Base-by-base conservation (phyloP, 345 rosid genomes). In the Pistacia integerrima region DNA sequence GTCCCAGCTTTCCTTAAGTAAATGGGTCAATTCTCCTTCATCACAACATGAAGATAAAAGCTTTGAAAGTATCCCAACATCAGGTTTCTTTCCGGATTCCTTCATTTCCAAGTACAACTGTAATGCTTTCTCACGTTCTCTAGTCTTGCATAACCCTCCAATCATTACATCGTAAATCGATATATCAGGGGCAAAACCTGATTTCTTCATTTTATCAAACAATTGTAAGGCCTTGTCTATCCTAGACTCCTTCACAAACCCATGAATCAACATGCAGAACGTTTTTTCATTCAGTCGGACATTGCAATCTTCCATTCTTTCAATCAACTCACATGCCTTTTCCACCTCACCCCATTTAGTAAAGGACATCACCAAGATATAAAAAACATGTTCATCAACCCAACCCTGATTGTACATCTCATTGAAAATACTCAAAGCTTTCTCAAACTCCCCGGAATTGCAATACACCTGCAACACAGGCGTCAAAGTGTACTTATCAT, bases 281-380 rank as follows among this genome's bases (percentile, higher is more conserved):
- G 98, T 91, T 84, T 89, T 91, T 79, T 83, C 91, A 67, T 89
- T 94, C 88, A 92, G 83, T 68, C 82, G 77, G 72, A 90, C 33
- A 77, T 69, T 72, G 6, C 67, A 83, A 55, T 82, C 86, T 75
- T 93, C 95, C 77, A 93, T 88, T 75, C 64, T 83, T 84, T 93
- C 86, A 69, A 91, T 87, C 83, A 94, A 82, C 82, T 89, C 92
- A 75, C 87, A 82, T 2, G 91, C 92, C 88, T 87, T 84, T 72
- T 94, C 97, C 55, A 93, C 92, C 77, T 88, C 77, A 38, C 97
- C 93, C 87, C 85, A 80, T 79, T 90, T 93, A 77, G 92, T 86
- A 72, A 90, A 84, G 16, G 95, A 82, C 69, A 91, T 66, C 57
- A 84, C 87, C 87, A 94, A 80, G 33, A 91, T 85, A 52, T 89